These are phyloP conservation scores for Domatiomyces catenatus DNA, from an alignment of 2,329 filamentous ascomycete species.

Conservation along the genomic window DNA sequence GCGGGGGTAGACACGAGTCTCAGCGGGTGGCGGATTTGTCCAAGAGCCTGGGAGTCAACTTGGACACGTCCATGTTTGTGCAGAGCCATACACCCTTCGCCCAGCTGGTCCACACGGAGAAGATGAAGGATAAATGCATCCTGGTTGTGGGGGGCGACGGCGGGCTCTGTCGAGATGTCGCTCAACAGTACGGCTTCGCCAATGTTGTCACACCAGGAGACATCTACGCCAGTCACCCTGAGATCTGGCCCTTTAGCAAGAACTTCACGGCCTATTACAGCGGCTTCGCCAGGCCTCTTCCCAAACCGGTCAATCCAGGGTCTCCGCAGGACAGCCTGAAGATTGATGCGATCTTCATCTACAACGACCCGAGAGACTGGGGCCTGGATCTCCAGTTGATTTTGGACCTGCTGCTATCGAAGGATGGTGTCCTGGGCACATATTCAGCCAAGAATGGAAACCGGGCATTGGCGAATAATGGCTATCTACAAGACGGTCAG, in stretches of 20 bases:
- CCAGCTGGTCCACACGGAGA: constrained; percentile 47
- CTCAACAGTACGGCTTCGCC: constrained; percentile 61
- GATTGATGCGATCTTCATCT: constrained; percentile 82
- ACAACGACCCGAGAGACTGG: constrained; percentile 95
- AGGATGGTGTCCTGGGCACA: constrained; percentile 65
- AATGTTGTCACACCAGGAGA: constrained; percentile 76
- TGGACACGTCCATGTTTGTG: constrained; percentile 58
- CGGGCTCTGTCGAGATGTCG: constrained; percentile 54
- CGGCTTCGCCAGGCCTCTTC: constrained; percentile 23
- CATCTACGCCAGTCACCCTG: constrained; percentile 56
- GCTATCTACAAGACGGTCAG: constrained; percentile 72
- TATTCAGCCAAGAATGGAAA: constrained; percentile 58
- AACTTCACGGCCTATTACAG: constrained; percentile 46
- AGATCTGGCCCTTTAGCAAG: constrained; percentile 70
- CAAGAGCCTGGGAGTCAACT: constrained; percentile 43
- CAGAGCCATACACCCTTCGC: constrained; percentile 86
- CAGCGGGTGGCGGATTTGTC: constrained; percentile 58
- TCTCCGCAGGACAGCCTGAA: constrained; percentile 41
- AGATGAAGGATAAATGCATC: constrained; percentile 48
- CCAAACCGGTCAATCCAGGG: constrained; percentile 27
- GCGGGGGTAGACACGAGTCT: constrained; percentile 69
- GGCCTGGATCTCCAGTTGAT: constrained; percentile 77
- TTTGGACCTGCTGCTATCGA: constrained; percentile 65
- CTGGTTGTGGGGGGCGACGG: constrained; percentile 58
- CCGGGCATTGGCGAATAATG: constrained; percentile 47